phyloP scores from a whole-genome alignment of 2,329 filamentous ascomycete genomes.

The Alternaria novae-zelandiae region DNA sequence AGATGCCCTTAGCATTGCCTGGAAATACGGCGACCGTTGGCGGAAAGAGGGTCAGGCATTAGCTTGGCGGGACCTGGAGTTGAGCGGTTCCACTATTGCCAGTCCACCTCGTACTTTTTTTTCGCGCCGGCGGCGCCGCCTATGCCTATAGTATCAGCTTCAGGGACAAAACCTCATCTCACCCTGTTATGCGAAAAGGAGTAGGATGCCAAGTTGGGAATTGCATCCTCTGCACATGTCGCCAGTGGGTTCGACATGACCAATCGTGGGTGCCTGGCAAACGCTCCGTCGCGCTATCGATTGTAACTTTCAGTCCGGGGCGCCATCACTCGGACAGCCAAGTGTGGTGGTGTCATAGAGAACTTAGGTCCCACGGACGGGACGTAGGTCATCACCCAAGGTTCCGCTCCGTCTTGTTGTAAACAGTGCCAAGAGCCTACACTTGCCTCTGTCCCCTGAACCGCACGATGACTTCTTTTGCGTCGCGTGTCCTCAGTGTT shows the following conservation, averaged over 20 bases:
- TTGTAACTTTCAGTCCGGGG: conserved; percentile 2
- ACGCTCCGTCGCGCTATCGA: conserved; percentile 19
- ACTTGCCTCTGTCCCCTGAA: background rate
- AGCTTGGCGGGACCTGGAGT: conserved; percentile 5
- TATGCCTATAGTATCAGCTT: background rate
- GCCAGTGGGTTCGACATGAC: conserved; percentile 1
- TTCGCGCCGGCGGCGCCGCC: conserved; percentile 15
- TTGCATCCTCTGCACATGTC: conserved; percentile 15
- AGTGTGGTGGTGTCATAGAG: background rate
- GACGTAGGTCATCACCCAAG: background rate
- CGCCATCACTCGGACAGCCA: background rate
- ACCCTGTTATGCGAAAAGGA: conserved; percentile 14
- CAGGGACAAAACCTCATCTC: conserved; percentile 13
- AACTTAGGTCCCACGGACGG: background rate
- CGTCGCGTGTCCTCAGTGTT: background rate
- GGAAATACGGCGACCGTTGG: background rate
- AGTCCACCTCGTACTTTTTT: conserved; percentile 15
- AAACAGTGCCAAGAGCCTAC: background rate
- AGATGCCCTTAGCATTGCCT: background rate
- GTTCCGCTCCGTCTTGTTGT: background rate
- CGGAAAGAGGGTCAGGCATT: background rate
- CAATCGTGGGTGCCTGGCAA: background rate
- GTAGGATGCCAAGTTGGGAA: conserved; percentile 13
- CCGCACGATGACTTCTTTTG: background rate
- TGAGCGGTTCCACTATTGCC: conserved; percentile 8